phyloP scores from a whole-genome alignment of 2,329 filamentous ascomycete genomes.

The Sphaerostilbella broomeana region DNA sequence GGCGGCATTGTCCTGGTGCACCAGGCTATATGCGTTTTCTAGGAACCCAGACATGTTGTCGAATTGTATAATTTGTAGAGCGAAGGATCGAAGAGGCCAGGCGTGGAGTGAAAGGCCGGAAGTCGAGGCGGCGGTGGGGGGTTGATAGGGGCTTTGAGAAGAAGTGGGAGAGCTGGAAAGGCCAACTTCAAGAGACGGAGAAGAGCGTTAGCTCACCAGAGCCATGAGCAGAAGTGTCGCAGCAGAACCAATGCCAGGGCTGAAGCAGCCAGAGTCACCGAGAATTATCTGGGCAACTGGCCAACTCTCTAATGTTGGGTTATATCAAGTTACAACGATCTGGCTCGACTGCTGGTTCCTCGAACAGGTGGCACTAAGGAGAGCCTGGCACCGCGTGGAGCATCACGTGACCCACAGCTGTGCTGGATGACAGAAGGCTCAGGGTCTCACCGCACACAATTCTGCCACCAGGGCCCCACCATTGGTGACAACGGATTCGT shows the following conservation, averaged over 20 bases:
- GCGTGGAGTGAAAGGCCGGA: slow-evolving; percentile 16
- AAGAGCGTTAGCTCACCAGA: slow-evolving; percentile 21
- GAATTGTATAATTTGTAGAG: slow-evolving; percentile 14
- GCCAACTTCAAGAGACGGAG: slow-evolving; percentile 20
- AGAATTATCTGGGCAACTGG: slow-evolving; percentile 18
- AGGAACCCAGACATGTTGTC: slow-evolving; percentile 86
- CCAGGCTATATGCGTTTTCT: slow-evolving; percentile 90
- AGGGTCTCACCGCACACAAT: slow-evolving; percentile 13
- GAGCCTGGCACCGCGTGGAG: slow-evolving; percentile 12
- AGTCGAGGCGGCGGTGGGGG: slow-evolving; percentile 27
- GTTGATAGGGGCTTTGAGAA: slow-evolving; percentile 26
- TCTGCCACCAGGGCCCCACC: slow-evolving; percentile 15
- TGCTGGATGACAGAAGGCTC: not conserved
- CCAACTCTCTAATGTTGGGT: slow-evolving; percentile 22
- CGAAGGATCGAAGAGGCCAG: slow-evolving; percentile 15
- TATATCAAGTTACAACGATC: slow-evolving; percentile 26
- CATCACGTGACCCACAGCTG: slow-evolving; percentile 27
- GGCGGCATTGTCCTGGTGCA: slow-evolving; percentile 94
- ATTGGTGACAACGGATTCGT: slow-evolving; percentile 12
- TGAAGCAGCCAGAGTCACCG: slow-evolving; percentile 24
- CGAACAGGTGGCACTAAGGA: slow-evolving; percentile 37
- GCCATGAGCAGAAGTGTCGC: slow-evolving; percentile 25
- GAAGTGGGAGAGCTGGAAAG: slow-evolving; percentile 13
- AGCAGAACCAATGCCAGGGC: slow-evolving; percentile 23
- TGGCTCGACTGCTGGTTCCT: slow-evolving; percentile 29